A percentile compares a stretch with the other conserved stretches of the same genome.
These are phyloP conservation scores for Macaranga tanarius DNA, from an alignment of 441 rosid species.

Conservation along the genomic window DNA sequence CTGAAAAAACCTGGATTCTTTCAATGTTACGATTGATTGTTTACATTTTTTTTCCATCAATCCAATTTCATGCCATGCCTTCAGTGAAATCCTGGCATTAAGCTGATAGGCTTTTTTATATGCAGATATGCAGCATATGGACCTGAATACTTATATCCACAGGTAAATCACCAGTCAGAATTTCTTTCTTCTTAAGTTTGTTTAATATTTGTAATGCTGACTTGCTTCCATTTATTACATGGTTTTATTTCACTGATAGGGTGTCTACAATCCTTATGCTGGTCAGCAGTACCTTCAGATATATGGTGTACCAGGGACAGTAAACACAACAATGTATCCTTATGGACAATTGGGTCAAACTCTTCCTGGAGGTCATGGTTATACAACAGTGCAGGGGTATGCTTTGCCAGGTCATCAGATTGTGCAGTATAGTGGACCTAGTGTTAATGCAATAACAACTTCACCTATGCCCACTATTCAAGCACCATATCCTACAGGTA, in stretches of 20 bases:
- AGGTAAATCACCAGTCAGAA: conserved; percentile 42
- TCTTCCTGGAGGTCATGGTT: conserved; percentile 65
- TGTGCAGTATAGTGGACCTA: conserved; percentile 66
- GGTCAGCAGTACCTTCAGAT: conserved; percentile 88
- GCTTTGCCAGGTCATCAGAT: conserved; percentile 76
- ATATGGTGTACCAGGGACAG: conserved; percentile 72
- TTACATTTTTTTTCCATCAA: conserved; percentile 1
- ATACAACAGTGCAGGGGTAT: conserved; percentile 70
- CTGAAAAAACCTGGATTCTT: conserved; percentile 2
- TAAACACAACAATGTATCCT: conserved; percentile 59
- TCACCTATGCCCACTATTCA: conserved; percentile 68
- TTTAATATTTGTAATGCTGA: conserved; percentile 15
- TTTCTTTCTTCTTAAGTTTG: not conserved
- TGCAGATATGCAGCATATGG: conserved; percentile 78
- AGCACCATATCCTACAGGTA: conserved; percentile 76
- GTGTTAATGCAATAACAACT: conserved; percentile 56
- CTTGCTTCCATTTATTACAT: conserved; percentile 12
- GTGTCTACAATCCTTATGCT: conserved; percentile 71
- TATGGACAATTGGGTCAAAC: conserved; percentile 69
- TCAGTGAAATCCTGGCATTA: conserved; percentile 11
- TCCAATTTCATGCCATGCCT: not conserved
- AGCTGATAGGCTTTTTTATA: conserved; percentile 14
- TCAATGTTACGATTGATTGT: not conserved
- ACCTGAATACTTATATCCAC: conserved; percentile 73
- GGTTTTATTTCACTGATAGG: conserved; percentile 42